A percentile compares a stretch with the other conserved stretches of the same genome.
Evolutionary conservation across 2,329 filamentous ascomycete species (phyloP).

Genomic region (Fusarium foetens): DNA sequence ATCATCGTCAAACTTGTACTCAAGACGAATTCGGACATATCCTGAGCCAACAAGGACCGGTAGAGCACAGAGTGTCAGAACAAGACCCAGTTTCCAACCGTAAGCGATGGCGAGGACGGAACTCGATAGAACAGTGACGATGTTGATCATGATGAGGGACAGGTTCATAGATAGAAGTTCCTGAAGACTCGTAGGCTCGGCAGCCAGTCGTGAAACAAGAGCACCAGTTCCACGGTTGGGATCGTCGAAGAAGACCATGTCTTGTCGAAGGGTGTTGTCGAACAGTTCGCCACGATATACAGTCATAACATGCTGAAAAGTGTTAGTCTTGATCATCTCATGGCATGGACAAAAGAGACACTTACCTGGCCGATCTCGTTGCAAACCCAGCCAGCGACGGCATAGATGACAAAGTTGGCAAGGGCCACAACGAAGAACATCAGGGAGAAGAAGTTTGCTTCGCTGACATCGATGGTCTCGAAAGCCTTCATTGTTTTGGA

Average conservation of each 20-base stretch:
- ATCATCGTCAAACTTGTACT: slow-evolving; percentile 57
- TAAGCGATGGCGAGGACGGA: slow-evolving; percentile 57
- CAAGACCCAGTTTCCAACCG: slow-evolving; percentile 63
- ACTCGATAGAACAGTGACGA: slow-evolving; percentile 58
- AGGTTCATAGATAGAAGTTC: slow-evolving; percentile 63
- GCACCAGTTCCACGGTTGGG: slow-evolving; percentile 52
- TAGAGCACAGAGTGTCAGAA: slow-evolving; percentile 58
- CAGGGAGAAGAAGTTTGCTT: slow-evolving; percentile 62
- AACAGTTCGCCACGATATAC: slow-evolving; percentile 56
- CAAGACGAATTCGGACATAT: slow-evolving; percentile 60
- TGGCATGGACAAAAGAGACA: not conserved
- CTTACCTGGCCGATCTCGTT: slow-evolving; percentile 52
- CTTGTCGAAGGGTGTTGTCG: slow-evolving; percentile 63
- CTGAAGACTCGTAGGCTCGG: slow-evolving; percentile 58
- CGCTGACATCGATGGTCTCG: slow-evolving; percentile 44
- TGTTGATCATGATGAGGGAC: slow-evolving; percentile 57
- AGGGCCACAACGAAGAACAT: slow-evolving; percentile 67
- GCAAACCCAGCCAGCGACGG: slow-evolving; percentile 49
- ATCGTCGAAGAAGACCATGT: slow-evolving; percentile 60
- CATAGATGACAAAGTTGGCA: slow-evolving; percentile 57
- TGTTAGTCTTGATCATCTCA: not conserved
- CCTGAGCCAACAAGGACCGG: slow-evolving; percentile 58
- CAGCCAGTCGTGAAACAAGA: slow-evolving; percentile 51
- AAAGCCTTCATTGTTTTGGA: slow-evolving; percentile 54
- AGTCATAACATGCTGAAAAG: slow-evolving; percentile 45